Percentiles rank a stretch among this genome's conserved stretches.
phyloP scores from a whole-genome alignment of 176 grass and related monocot genomes.

The Chloris gayana region DNA sequence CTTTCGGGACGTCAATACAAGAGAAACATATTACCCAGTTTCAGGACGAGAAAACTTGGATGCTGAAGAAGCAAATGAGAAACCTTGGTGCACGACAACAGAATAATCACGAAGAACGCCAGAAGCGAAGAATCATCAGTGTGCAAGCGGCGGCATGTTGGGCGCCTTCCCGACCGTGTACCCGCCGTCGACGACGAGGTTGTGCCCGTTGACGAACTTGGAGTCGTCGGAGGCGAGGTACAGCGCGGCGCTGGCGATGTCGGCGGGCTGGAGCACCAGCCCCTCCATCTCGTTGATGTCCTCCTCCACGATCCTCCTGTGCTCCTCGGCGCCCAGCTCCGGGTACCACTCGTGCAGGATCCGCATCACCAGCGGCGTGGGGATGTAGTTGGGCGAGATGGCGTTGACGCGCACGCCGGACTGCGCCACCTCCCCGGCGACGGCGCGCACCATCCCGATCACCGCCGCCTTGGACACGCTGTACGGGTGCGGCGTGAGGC shows the following conservation, averaged over 20 bases:
- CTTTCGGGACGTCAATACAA: too few species aligned
- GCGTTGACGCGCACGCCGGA: constrained; percentile 36
- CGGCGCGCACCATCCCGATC: neutral
- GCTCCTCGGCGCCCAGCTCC: neutral
- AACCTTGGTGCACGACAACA: too few species aligned
- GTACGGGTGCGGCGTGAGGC: neutral
- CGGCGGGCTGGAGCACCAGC: neutral
- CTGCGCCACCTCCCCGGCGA: neutral
- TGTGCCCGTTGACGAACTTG: constrained; percentile 69
- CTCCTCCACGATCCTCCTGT: neutral
- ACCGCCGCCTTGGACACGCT: constrained; percentile 28
- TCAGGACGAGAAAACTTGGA: too few species aligned
- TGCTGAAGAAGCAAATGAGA: too few species aligned
- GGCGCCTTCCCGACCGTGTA: constrained; percentile 41
- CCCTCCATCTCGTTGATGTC: constrained; percentile 13
- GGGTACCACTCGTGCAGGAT: constrained; percentile 7
- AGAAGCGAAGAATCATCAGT: too few species aligned
- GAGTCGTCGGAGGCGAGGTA: constrained; percentile 75
- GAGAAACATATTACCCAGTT: too few species aligned
- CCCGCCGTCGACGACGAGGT: constrained; percentile 68
- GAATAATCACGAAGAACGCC: too few species aligned
- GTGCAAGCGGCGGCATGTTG: neutral
- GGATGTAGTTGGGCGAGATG: constrained; percentile 27
- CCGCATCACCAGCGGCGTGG: constrained; percentile 35
- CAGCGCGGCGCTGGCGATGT: constrained; percentile 13